Evolutionary conservation across 1,139 yeast species (phyloP), one percentile per base, ranked within the genome.

Genomic region (Hansenula lynferdii): DNA sequence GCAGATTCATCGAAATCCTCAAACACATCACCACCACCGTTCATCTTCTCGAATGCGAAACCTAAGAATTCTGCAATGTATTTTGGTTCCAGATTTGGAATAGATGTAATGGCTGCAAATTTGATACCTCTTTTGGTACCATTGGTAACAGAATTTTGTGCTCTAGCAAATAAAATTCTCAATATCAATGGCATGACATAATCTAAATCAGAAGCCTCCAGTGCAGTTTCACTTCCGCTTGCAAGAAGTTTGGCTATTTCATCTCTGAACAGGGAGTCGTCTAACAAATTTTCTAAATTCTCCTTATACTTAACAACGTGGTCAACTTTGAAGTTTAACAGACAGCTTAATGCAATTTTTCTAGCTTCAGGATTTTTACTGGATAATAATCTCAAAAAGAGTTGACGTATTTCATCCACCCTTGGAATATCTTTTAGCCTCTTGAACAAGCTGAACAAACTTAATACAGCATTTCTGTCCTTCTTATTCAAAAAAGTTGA

Each of bases 161-260:
- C 87, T 47, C 95, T 72, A 6, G 98, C 98, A 60, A 83, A 92
- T 26, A 94, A 64, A 21, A 94, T 82, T 46, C 97, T 68, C 35
- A 90, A 61, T 6, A 89, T 73, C 34, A 85, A 58, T 1, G 95
- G 94, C 74, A 89, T 75, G 7, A 92, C 69, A 0, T 48, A 59
- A 1, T 60, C 65, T 17, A 73, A 65, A 55, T 90, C 97, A 8
- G 67, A 69, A 12, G 67, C 69, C 48, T 84, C 89, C 37, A 89
- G 69, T 3, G 65, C 61, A 8, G 70, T 70, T n/a, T 73, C 67
- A n/a, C 71, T 77, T 34, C 67, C 64, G 28, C 67, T 66, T 6
- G 75, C 64, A 27, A 86, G 64, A 34, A 92, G 70, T 26, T 73
- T 75, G 24, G 85, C 67, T 25, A 90, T 65, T 59, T 90, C 97